phyloP scores from a whole-genome alignment of 768 basidiomycete species.

The Pisolithus albus region DNA sequence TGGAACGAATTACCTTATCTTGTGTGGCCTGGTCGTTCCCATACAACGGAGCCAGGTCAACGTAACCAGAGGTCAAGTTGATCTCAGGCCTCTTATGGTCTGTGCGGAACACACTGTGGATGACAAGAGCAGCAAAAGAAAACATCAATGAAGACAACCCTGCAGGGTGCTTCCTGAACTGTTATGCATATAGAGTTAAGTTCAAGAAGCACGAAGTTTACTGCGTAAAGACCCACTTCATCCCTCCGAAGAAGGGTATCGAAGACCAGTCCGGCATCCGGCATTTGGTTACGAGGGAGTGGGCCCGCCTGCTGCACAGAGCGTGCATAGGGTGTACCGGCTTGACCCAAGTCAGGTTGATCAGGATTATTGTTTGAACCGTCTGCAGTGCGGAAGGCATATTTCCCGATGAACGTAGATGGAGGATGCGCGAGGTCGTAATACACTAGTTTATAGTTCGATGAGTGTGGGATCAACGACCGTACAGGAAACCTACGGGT shows the following conservation, averaged over 20 bases:
- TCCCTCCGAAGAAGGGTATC: conserved; percentile 73
- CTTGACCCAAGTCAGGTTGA: conserved; percentile 68
- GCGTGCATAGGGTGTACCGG: conserved; percentile 73
- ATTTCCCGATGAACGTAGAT: conserved; percentile 57
- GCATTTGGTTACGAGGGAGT: conserved; percentile 60
- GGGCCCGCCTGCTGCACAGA: conserved; percentile 69
- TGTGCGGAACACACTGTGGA: conserved; percentile 85
- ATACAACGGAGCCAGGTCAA: conserved; percentile 79
- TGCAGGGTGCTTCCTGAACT: conserved; percentile 73
- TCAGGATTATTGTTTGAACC: conserved; percentile 71
- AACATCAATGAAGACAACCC: conserved; percentile 80
- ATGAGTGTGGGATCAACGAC: background rate
- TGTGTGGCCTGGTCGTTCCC: conserved; percentile 62
- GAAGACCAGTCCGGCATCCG: conserved; percentile 75
- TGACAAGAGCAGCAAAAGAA: conserved; percentile 74
- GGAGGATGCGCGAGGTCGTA: conserved; percentile 79
- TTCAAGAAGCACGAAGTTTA: background rate
- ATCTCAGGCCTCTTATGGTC: conserved; percentile 56
- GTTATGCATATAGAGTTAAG: conserved; percentile 5
- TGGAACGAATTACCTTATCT: conserved; percentile 38
- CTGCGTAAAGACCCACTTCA: conserved; percentile 33
- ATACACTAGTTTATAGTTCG: conserved; percentile 46
- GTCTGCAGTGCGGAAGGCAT: conserved; percentile 68
- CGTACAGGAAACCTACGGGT: conserved; percentile 40
- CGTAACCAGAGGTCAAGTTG: conserved; percentile 83